Percentiles rank a stretch among this genome's conserved stretches.
Evolutionary conservation across 148 eudicot species (phyloP).

Genomic region (Beta vulgaris): DNA sequence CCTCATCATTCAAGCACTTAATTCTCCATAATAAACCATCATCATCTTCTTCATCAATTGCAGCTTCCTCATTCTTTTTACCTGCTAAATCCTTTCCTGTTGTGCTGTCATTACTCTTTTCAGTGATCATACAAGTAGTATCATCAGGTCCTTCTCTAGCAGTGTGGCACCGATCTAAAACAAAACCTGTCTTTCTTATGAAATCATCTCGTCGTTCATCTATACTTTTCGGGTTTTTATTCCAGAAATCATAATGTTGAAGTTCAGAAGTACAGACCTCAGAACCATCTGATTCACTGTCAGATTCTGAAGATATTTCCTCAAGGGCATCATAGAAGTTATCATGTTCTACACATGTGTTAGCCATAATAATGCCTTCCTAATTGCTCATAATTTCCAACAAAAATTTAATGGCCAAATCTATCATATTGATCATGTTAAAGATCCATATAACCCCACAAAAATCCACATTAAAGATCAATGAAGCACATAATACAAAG

Average conservation of each 20-base stretch:
- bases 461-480: background rate
- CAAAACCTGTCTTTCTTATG: conserved; percentile 48
- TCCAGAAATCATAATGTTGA: conserved; percentile 58
- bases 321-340: conserved; percentile 56
- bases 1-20: conserved; percentile 35
- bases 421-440: background rate
- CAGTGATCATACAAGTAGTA: conserved; percentile 11
- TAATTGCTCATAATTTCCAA: background rate
- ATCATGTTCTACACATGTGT: conserved; percentile 26
- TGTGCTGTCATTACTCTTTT: conserved; percentile 13
- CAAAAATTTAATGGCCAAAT: background rate
- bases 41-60: conserved; percentile 22
- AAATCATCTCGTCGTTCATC: conserved; percentile 62
- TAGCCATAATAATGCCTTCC: conserved; percentile 8
- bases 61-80: conserved; percentile 17
- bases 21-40: conserved; percentile 22
- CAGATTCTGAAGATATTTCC: conserved; percentile 50
- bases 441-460: background rate
- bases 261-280: conserved; percentile 31
- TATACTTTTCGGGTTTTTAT: conserved; percentile 45
- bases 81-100: conserved; percentile 24
- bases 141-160: conserved; percentile 35
- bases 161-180: conserved; percentile 31
- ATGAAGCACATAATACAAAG: background rate
- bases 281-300: conserved; percentile 40